Conservation (phyloP, 306 rosid species). For the Canavalia ensiformis region DNA sequence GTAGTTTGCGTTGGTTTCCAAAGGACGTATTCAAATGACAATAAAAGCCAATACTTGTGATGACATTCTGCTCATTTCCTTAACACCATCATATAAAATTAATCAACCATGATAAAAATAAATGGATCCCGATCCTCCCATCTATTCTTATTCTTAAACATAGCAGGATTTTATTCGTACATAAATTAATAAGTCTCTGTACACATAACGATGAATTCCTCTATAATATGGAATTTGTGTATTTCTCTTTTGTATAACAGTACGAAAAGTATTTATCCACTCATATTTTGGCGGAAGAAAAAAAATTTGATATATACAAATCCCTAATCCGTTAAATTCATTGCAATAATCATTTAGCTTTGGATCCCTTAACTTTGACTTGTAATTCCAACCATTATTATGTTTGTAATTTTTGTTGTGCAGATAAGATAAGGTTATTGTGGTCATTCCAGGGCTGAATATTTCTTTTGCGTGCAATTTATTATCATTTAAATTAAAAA, state of each 20-base stretch:
- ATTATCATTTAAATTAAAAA: conserved; percentile 13
- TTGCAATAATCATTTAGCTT: conserved; percentile 34
- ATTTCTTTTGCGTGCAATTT: conserved; percentile 42
- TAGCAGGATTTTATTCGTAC: neutral
- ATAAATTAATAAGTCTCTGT: neutral
- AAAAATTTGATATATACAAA: neutral
- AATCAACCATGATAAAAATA: neutral
- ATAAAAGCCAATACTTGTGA: conserved; percentile 54
- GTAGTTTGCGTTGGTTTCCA: conserved; percentile 76
- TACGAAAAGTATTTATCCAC: neutral
- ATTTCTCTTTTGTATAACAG: neutral
- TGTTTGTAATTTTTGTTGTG: conserved; percentile 30
- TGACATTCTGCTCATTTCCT: conserved; percentile 45
- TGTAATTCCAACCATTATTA: conserved; percentile 25
- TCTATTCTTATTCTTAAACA: neutral
- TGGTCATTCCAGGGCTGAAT: conserved; percentile 44
- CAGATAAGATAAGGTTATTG: conserved; percentile 37
- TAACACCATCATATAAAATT: neutral
- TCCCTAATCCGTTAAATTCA: neutral
- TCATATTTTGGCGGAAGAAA: neutral
- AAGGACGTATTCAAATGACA: conserved; percentile 60
- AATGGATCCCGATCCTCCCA: neutral
- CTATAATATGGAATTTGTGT: neutral
- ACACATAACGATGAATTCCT: neutral
- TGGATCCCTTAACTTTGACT: conserved; percentile 39